Evolutionary conservation across 768 basidiomycete genomes (phyloP).

Genomic region (Chalciporus piperatus): DNA sequence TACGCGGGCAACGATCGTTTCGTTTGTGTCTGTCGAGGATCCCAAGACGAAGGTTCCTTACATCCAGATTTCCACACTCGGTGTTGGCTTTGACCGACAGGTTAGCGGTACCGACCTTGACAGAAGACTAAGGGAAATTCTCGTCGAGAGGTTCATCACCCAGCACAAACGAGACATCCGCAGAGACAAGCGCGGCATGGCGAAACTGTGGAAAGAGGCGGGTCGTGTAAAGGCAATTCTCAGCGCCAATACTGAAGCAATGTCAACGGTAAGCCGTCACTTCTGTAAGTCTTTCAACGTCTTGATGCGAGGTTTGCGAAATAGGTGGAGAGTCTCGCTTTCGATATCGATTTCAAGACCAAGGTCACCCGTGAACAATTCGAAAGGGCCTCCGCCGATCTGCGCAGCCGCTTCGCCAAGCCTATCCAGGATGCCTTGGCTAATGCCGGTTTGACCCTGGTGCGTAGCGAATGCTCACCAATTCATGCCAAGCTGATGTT

Average conservation of each 20-base stretch:
- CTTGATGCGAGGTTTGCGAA: slow-evolving; percentile 2
- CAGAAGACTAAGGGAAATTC: slow-evolving; percentile 73
- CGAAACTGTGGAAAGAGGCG: slow-evolving; percentile 94
- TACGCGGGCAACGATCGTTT: slow-evolving; percentile 73
- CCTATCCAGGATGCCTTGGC: slow-evolving; percentile 75
- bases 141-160: slow-evolving; percentile 70
- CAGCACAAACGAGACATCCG: slow-evolving; percentile 69
- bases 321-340: slow-evolving; percentile 83
- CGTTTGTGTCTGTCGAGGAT: slow-evolving; percentile 52
- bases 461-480: slow-evolving; percentile 29
- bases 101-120: slow-evolving; percentile 86
- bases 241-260: slow-evolving; percentile 86
- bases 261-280: slow-evolving; percentile 50
- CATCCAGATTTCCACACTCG: slow-evolving; percentile 75
- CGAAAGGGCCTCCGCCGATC: slow-evolving; percentile 67
- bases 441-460: slow-evolving; percentile 64
- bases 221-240: slow-evolving; percentile 86
- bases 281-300: not conserved
- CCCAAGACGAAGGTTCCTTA: slow-evolving; percentile 48
- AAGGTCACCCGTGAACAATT: slow-evolving; percentile 78
- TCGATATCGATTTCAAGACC: slow-evolving; percentile 86
- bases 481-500: not conserved
- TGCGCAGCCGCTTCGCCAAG: slow-evolving; percentile 57
- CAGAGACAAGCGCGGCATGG: slow-evolving; percentile 79
- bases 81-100: slow-evolving; percentile 75